Conservation (phyloP, 2,329 filamentous ascomycete species). For the Ascochyta clinopodiicola region DNA sequence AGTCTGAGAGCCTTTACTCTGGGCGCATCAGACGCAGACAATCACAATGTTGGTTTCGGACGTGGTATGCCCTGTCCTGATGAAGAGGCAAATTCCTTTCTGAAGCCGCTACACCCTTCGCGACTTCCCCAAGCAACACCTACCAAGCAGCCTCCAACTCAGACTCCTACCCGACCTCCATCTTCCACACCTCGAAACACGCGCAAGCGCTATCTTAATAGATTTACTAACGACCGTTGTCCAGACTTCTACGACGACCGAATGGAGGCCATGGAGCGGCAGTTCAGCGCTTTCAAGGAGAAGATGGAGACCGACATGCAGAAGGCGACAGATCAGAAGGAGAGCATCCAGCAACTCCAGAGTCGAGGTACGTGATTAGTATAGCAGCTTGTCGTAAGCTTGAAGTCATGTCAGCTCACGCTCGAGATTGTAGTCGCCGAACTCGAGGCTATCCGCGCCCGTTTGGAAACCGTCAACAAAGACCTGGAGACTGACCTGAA, state of each 20-base stretch:
- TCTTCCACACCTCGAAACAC: slow-evolving; percentile 35
- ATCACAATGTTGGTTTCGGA: slow-evolving; percentile 29
- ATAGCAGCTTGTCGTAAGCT: not conserved
- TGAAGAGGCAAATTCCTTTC: slow-evolving; percentile 34
- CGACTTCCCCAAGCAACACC: slow-evolving; percentile 37
- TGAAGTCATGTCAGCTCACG: not conserved
- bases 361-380: slow-evolving; percentile 66
- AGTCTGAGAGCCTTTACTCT: slow-evolving; percentile 35
- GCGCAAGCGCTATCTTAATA: slow-evolving; percentile 67
- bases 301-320: slow-evolving; percentile 73
- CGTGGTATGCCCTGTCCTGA: slow-evolving; percentile 36
- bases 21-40: slow-evolving; percentile 28
- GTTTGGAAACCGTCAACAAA: slow-evolving; percentile 60
- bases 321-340: slow-evolving; percentile 73
- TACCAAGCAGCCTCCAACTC: slow-evolving; percentile 20
- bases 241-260: slow-evolving; percentile 81
- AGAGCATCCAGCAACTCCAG: slow-evolving; percentile 77
- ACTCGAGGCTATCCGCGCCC: slow-evolving; percentile 60
- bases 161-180: slow-evolving; percentile 23
- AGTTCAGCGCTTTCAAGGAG: slow-evolving; percentile 74
- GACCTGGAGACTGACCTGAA: slow-evolving; percentile 73
- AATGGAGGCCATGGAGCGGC: slow-evolving; percentile 75
- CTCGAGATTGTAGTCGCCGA: slow-evolving; percentile 56
- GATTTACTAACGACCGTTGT: slow-evolving; percentile 72
- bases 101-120: slow-evolving; percentile 27